phyloP scores from a whole-genome alignment of 2,329 filamentous ascomycete species.

The Juglanconis oblonga region DNA sequence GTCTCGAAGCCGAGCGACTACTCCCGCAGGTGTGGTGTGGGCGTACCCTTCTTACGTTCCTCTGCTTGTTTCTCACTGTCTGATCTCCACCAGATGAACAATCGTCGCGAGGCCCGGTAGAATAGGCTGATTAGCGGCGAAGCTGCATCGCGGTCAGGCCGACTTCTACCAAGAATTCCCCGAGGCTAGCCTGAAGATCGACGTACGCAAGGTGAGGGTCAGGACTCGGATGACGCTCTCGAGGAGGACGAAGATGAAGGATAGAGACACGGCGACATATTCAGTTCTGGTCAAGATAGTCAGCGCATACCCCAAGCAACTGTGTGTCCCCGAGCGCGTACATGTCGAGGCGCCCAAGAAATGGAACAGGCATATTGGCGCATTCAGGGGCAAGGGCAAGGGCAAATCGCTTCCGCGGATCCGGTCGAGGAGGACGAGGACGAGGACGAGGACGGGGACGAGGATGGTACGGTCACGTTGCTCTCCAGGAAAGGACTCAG shows the following conservation, averaged over 20 bases:
- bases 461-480: no score
- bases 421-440: no score
- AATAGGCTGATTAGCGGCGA: conserved; percentile 76
- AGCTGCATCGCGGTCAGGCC: conserved; percentile 45
- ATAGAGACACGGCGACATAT: conserved; percentile 82
- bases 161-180: no score
- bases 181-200: background rate
- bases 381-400: background rate
- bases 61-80: conserved; percentile 66
- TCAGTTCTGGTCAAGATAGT: conserved; percentile 57
- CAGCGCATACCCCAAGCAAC: background rate
- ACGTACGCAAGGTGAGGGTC: conserved; percentile 81
- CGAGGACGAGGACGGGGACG: no score
- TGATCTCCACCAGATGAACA: conserved; percentile 78
- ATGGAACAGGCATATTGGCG: conserved; percentile 47
- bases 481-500: no score
- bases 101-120: conserved; percentile 75
- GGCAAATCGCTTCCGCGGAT: no score
- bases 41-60: conserved; percentile 62
- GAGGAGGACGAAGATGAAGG: conserved; percentile 76
- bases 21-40: conserved; percentile 44
- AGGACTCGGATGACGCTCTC: conserved; percentile 82
- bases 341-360: conserved; percentile 51
- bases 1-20: conserved; percentile 16
- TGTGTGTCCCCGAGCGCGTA: conserved; percentile 26